Evolutionary conservation across 345 rosid genomes (phyloP).

Genomic region (Crucihimalaya himalaica): DNA sequence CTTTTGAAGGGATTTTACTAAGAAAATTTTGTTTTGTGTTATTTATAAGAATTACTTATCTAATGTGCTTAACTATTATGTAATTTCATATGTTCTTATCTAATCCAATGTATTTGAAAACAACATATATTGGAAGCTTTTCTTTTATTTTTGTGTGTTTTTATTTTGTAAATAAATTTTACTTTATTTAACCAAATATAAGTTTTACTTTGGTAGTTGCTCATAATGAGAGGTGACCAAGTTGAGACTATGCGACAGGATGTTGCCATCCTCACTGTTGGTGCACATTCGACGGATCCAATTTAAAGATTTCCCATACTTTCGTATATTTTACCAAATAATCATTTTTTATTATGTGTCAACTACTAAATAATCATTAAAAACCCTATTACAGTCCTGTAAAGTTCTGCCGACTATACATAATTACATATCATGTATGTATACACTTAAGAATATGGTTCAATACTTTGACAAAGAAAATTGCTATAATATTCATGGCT

Average conservation of each 20-base stretch:
- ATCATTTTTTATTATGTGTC: constrained; percentile 16
- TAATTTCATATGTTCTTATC: background rate
- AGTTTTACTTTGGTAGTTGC: background rate
- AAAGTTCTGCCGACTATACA: constrained; percentile 3
- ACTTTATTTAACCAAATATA: background rate
- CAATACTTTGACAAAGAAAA: background rate
- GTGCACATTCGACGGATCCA: constrained; percentile 31
- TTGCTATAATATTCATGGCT: background rate
- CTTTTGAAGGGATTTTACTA: no score
- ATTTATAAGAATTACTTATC: background rate
- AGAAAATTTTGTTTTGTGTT: no score
- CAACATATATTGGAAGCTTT: background rate
- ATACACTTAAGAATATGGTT: background rate
- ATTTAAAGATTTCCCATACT: constrained; percentile 5
- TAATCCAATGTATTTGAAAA: no score
- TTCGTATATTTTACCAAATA: constrained; percentile 8
- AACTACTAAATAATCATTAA: constrained; percentile 15
- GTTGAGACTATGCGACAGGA: constrained; percentile 6
- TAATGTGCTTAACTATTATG: background rate
- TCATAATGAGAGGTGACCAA: constrained; percentile 15
- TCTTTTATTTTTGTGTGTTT: background rate
- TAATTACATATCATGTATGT: background rate
- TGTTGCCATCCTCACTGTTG: constrained; percentile 32
- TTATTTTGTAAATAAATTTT: background rate
- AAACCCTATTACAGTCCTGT: background rate